Evolutionary conservation across 371 early-diverging fungal genomes (phyloP), one percentile per base, ranked within the genome.

Genomic region (Rhizomucor miehei): DNA sequence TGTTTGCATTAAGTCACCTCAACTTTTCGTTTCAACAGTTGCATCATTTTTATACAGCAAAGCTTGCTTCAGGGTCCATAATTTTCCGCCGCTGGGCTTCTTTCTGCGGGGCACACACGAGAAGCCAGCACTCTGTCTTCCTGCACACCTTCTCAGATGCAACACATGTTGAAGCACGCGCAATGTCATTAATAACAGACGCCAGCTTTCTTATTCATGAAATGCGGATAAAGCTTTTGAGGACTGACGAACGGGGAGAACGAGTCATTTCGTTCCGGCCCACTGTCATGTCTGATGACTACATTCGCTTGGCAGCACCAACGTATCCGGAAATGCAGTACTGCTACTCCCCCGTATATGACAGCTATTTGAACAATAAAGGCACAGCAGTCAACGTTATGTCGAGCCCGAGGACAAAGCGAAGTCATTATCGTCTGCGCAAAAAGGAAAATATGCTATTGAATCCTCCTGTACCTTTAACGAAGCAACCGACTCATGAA

Each of bases 161-260:
- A 29, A 29, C 29, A 29, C 29, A 29, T 8, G 29, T 29, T 29
- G 8, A 29, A 29, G 29, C 29, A 8, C 3, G 8, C 29, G 40
- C 23, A 36, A 89, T 90, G 90, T 84, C 90, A 34, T 72, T 90
- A 20, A 69, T 86, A 24, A 81, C 84, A 51, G 89, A 90, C 72
- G 82, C 85, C 12, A 71, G 82, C n/a, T 91, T 84, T 57, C 66
- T 91, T 24, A 84, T 91, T 41, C 89, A 91, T 66, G 84, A 82
- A 60, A 81, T 88, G 59, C 85, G 89, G n/a, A 77, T 91, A n/a
- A 82, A 86, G 59, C 82, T 88, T 56, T 66, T 91, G 34, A 66
- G 81, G 9, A 72, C 86, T 12, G 88, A 87, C 57, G 91, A 89
- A 64, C 78, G 86, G 24, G 87, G 84, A 10, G 86, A 84, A 53